Evolutionary conservation across 1,139 yeast genomes (phyloP), one percentile per base, ranked within the genome.

Genomic region (Saccharomycopsis hybrid): DNA sequence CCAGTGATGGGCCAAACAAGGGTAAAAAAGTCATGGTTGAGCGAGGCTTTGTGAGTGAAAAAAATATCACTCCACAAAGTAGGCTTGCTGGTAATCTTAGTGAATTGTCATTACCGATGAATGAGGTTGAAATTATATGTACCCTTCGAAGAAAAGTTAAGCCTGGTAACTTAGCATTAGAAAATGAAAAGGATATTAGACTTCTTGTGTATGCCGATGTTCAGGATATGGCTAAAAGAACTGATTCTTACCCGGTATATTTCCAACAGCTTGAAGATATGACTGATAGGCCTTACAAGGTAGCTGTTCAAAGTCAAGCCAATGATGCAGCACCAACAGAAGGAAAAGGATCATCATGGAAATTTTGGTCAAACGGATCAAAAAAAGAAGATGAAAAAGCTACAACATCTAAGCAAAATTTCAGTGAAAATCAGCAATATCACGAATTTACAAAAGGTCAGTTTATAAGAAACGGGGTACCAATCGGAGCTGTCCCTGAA

Each of bases 11-110:
- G 54, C 71, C 78, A 9, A 80, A 80, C 57, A 95, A 95, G 11
- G 87, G 87, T 0, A 83, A 83, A 7, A 73, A 70, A 50, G 70
- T 90, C 30, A 71, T 92, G 51, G 76, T 92, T 35, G 95, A 88
- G 64, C 77, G 99, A 58, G 99, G 99, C 5, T 92, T 97, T 96
- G 81, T 92, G 44, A 71, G 79, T 35, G 88, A 85, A 58, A 84
- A 81, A 18, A 80, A 78, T 57, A 82, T 85, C 4, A 71, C 80
- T 30, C 95, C 94, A 33, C 67, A 71, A 8, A 67, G 72, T 4
- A 76, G 98, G 59, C 29, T 29, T 8, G 30, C 44, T 5, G 28
- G 35, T 5, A 76, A 71, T 59, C 73, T 76, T 62, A 73, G 72
- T 44, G 90, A 78, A 64, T 71, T 85, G 56, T 81, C 94, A 1